Evolutionary conservation across 345 rosid genomes (phyloP).

Genomic region (Rhodamnia rubescens): DNA sequence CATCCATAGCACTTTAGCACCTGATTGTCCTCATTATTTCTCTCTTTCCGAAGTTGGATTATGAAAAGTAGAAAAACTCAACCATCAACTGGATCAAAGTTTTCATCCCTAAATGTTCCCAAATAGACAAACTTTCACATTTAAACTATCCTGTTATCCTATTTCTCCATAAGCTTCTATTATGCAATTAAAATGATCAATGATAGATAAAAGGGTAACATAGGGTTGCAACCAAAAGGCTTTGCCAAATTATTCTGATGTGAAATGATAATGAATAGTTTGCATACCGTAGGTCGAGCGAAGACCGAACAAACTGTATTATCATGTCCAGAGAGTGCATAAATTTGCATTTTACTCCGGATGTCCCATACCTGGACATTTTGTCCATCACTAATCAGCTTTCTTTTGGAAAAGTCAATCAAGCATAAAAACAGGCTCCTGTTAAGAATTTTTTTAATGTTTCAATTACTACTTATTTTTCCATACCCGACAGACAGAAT

Average conservation of each 20-base stretch:
- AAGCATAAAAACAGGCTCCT: not conserved
- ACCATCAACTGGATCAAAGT: not conserved
- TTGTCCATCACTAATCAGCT: not conserved
- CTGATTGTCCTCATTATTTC: not conserved
- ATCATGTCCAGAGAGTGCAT: constrained; percentile 92
- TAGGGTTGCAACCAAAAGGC: not conserved
- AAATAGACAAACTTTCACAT: not conserved
- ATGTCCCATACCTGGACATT: constrained; percentile 85
- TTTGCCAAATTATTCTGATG: not conserved
- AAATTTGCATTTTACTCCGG: constrained; percentile 92
- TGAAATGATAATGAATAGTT: not conserved
- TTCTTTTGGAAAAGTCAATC: not conserved
- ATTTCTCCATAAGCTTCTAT: not conserved
- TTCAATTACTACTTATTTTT: not conserved
- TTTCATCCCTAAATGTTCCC: not conserved
- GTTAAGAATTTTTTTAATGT: not conserved
- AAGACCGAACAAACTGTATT: constrained; percentile 97
- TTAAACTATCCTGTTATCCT: not conserved
- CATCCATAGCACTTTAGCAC: not conserved
- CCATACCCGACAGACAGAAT: constrained; percentile 96
- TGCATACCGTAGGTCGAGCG: constrained; percentile 72
- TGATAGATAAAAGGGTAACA: not conserved
- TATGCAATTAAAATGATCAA: not conserved
- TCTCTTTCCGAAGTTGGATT: not conserved
- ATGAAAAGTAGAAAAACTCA: not conserved